Percentiles rank a stretch among this genome's conserved stretches.
Evolutionary conservation across 129 eudicot genomes (phyloP).

Genomic region (Silybum marianum): DNA sequence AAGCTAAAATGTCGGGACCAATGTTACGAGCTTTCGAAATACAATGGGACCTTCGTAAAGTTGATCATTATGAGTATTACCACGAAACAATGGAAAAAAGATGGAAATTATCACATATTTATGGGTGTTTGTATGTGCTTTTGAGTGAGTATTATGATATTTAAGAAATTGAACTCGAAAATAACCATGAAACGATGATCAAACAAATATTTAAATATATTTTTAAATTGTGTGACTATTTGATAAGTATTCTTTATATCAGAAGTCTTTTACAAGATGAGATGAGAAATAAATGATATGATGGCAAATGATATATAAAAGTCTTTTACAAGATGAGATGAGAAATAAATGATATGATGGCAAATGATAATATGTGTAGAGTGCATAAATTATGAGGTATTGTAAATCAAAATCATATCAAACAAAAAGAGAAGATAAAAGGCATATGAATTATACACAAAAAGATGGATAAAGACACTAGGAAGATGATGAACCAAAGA

Average conservation of each 20-base stretch:
- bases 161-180: too few species aligned
- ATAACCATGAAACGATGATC: too few species aligned
- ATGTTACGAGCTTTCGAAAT: too few species aligned
- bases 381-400: background rate
- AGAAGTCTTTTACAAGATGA: background rate
- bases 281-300: background rate
- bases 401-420: conserved; percentile 9
- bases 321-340: background rate
- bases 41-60: too few species aligned
- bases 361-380: background rate
- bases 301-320: background rate
- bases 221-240: too few species aligned
- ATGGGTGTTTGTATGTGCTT: too few species aligned
- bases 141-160: too few species aligned
- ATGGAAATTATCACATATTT: too few species aligned
- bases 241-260: background rate
- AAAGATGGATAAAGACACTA: background rate
- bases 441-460: background rate
- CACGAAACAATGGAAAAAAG: too few species aligned
- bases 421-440: background rate
- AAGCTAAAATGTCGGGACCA: too few species aligned
- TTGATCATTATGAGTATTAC: too few species aligned
- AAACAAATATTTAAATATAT: too few species aligned
- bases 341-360: background rate
- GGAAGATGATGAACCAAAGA: background rate